Base-by-base conservation (phyloP, 129 eudicot species). In the Solidago caesia region DNA sequence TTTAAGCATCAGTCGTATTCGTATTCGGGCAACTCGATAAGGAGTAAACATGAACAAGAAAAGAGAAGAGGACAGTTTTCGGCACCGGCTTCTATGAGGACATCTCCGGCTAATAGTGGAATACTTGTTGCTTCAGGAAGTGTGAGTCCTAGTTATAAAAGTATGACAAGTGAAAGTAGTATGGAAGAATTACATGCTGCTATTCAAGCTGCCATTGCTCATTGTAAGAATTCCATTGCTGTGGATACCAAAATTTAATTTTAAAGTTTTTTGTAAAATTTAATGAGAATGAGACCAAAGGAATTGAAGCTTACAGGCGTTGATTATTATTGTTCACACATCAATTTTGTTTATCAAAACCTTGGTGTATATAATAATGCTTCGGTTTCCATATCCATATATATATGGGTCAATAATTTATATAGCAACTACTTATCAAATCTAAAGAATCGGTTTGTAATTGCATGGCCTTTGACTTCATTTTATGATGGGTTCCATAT, bases 161-260 rank as follows among this genome's bases (percentile, higher is more conserved):
- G 78, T n/a, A 59, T 70, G 42, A 77, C 77, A 7, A 86, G 89
- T 80, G 96, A 93, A 59, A 90, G 98, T 67, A 84, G 87, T 42
- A 93, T 93, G 98, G 98, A 93, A 49, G 98, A 93, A 62, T 64
- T 93, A 51, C 98, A 93, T 74, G 90, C 98, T 56, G 96, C 98
- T 12, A 93, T 93, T 79, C 96, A 88, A 80, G 98, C 98, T 66
- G 98, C 98, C 13, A 93, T 93, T 77, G 90, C 98, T 83, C 98
- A 93, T 80, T 93, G 98, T 84, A 93, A 93, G 85, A 88, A 90
- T 4, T 93, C 98, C 6, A 82, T 81, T 47, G 85, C 89, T 26
- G 58, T 68, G 72, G 88, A 89, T 61, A 87, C 82, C 13, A 79
- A 79, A 33, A 41, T 53, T 64, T 41, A 33, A 56, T 16, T 56